Conservation (phyloP, 345 rosid genomes). For the Eucalyptus viminalis region DNA sequence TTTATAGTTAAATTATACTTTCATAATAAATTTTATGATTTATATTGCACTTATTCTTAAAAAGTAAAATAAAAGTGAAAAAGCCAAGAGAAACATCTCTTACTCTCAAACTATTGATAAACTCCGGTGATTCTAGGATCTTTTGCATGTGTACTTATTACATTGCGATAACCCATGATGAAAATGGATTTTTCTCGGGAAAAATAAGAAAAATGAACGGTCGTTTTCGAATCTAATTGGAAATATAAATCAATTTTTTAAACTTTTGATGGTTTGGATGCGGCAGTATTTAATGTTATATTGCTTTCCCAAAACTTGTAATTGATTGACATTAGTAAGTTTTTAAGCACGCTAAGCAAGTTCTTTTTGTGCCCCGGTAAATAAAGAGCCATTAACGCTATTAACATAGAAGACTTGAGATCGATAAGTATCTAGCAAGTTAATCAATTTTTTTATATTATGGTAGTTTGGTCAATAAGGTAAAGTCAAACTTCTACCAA, state of each 20-base stretch:
- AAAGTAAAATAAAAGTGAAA: neutral
- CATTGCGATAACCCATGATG: neutral
- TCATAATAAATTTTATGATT: accelerated
- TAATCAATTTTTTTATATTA: neutral
- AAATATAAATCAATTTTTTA: neutral
- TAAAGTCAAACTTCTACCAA: neutral
- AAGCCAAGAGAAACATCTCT: neutral
- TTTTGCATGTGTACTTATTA: neutral
- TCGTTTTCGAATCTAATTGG: neutral
- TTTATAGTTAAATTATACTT: accelerated
- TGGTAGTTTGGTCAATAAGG: neutral
- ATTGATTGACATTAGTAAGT: neutral
- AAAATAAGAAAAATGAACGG: neutral
- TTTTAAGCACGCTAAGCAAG: neutral
- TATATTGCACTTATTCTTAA: too few species aligned
- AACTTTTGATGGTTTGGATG: neutral
- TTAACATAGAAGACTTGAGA: neutral
- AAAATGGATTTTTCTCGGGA: neutral
- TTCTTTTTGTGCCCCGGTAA: neutral
- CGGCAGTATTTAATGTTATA: neutral
- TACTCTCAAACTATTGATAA: neutral
- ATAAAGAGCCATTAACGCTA: neutral
- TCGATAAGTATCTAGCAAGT: neutral
- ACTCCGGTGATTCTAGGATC: neutral
- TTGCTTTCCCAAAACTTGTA: neutral